Base-by-base conservation (phyloP, 192 early-diverging fungal species). In the Globomyces pollinis-pini region DNA sequence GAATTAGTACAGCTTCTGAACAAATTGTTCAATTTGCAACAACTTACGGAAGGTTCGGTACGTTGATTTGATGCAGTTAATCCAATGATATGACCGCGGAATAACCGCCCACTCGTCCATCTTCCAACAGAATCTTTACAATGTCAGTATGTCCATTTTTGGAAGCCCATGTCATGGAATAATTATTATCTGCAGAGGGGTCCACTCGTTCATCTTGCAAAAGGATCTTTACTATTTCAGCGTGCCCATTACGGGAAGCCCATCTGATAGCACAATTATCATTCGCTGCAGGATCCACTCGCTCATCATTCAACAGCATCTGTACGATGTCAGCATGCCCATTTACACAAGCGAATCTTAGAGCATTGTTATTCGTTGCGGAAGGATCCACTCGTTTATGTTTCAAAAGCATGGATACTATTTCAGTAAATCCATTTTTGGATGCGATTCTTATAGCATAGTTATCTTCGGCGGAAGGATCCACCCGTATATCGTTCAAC, bases 271-370 rank as follows among this genome's bases (percentile, higher is more conserved):
- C 65, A 0, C 16, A 9, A 23, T 62, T 38, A 36, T 63, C 43
- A 15, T 63, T 34, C 15, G 61, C 61, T 36, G 21, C 36, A 28
- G 39, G 38, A 34, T 63, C 60, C 5, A 58, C 54, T 23, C 53
- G 18, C 11, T 21, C 13, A 24, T 56, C 50, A 26, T 42, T 39
- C 13, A 68, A 34, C 36, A 68, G 49, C 7, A 68, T 45, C 26
- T 11, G n/a, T 13, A 55, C 54, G 18, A 68, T 55, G 8, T 68
- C 42, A 15, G 38, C 1, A 32, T 61, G 43, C 12, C 65, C 65
- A 24, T 55, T 45, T 8, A 2, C 15, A 20, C 50, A 28, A 2
- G 65, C 60, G 18, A 34, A 26, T 12, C 28, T 49, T 20, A 67
- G 38, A 7, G 61, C 32, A 9, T 31, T 38, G 30, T 67, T 44